Conservation (phyloP, 495 filamentous ascomycete species). For the Jackrogersella multiformis region DNA sequence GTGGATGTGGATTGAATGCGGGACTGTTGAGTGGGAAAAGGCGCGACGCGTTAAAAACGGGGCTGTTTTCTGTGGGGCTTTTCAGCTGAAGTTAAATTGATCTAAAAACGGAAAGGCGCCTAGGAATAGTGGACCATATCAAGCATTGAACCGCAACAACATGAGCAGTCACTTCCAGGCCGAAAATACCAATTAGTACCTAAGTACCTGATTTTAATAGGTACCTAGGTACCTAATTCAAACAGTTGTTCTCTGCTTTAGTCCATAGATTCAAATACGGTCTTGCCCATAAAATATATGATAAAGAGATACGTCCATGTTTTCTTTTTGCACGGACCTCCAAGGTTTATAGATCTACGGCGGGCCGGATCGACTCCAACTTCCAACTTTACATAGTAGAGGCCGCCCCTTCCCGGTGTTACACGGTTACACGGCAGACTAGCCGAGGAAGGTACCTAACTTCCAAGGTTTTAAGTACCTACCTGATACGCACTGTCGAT, state of each 20-base stretch:
- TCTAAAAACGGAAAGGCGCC: background rate
- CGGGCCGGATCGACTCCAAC: slow-evolving; percentile 10
- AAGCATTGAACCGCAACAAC: background rate
- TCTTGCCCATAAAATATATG: too few species aligned
- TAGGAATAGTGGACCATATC: too few species aligned
- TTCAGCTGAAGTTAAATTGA: slow-evolving; percentile 3
- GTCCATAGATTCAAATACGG: too few species aligned
- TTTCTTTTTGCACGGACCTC: too few species aligned
- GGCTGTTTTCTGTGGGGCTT: background rate
- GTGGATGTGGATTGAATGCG: background rate
- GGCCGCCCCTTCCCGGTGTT: too few species aligned
- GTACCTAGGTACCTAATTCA: too few species aligned
- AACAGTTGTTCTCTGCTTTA: too few species aligned
- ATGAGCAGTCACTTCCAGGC: background rate
- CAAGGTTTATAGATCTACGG: background rate
- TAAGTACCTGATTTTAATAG: too few species aligned
- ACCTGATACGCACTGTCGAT: too few species aligned
- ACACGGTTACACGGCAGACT: slow-evolving; percentile 17
- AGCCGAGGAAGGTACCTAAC: background rate
- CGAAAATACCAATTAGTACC: too few species aligned
- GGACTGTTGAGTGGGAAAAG: background rate
- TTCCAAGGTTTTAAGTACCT: too few species aligned
- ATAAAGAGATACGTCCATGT: too few species aligned
- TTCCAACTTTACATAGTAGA: background rate
- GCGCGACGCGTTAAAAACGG: slow-evolving; percentile 11